Evolutionary conservation across 352 stramenopile genomes (phyloP).

Genomic region (Pythium monospermum): DNA sequence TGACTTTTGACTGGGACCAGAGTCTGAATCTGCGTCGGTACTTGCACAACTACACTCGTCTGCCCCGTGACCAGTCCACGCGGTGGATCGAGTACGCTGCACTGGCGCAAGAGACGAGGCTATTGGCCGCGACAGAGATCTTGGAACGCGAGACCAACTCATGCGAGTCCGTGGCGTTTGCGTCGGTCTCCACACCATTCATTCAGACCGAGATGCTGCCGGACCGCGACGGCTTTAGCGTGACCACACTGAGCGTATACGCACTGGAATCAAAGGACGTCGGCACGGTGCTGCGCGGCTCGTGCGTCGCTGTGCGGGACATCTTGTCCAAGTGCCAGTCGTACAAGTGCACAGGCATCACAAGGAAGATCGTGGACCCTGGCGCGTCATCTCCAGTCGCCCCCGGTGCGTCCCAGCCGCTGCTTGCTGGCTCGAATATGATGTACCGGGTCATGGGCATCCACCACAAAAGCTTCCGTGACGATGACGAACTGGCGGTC

Average conservation of each 20-base stretch:
- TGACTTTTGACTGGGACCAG: no score
- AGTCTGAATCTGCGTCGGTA: background rate
- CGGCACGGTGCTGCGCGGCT: constrained; percentile 10
- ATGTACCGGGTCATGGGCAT: constrained; percentile 5
- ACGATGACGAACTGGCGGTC: constrained; percentile 11
- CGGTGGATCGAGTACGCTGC: constrained; percentile 7
- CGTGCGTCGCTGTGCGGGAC: constrained; percentile 25
- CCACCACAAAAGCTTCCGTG: background rate
- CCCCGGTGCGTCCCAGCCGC: background rate
- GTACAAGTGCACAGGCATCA: constrained; percentile 16
- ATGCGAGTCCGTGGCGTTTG: no score
- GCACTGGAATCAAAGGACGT: constrained; percentile 29
- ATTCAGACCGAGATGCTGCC: constrained; percentile 7
- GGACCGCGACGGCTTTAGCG: background rate
- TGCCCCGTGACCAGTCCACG: background rate
- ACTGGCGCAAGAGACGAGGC: constrained; percentile 2
- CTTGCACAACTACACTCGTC: background rate
- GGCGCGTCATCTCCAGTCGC: no score
- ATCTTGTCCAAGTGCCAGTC: constrained; percentile 22
- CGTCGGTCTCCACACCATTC: constrained; percentile 1
- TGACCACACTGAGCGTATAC: constrained; percentile 28
- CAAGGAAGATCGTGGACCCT: constrained; percentile 10
- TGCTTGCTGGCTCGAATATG: no score
- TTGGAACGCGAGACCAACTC: background rate
- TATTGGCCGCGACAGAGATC: background rate